phyloP scores from a whole-genome alignment of 441 rosid genomes.

The Cnidoscolus chayamansa region DNA sequence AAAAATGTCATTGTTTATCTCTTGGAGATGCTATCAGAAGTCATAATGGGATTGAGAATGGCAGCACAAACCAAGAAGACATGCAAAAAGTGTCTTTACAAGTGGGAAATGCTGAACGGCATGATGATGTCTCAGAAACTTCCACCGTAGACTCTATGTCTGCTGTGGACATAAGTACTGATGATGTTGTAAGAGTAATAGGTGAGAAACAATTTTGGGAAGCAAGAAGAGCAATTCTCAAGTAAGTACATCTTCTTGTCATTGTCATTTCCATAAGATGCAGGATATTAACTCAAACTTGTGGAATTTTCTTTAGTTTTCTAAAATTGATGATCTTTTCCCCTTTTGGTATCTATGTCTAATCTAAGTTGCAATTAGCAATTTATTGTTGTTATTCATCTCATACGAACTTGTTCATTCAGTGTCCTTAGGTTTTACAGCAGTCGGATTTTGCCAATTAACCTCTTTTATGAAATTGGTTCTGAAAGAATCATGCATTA shows the following conservation, averaged over 20 bases:
- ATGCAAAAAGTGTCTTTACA: slow-evolving; percentile 16
- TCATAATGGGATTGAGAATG: slow-evolving; percentile 32
- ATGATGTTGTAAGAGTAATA: slow-evolving; percentile 66
- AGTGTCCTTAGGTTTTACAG: neutral
- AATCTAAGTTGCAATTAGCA: neutral
- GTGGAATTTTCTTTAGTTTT: neutral
- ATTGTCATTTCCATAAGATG: slow-evolving; percentile 10
- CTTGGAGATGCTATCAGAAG: slow-evolving; percentile 29
- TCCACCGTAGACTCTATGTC: slow-evolving; percentile 54
- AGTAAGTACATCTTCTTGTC: slow-evolving; percentile 48
- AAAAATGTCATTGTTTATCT: slow-evolving; percentile 29
- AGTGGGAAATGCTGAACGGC: slow-evolving; percentile 31
- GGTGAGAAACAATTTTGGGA: slow-evolving; percentile 88
- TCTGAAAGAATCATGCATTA: no score
- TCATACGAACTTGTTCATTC: neutral
- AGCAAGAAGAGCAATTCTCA: slow-evolving; percentile 71
- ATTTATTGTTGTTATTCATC: neutral
- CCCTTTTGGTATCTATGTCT: neutral
- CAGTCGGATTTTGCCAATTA: no score
- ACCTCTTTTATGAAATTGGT: no score
- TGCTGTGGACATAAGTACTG: slow-evolving; percentile 53
- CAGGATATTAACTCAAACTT: slow-evolving; percentile 10
- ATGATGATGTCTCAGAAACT: slow-evolving; percentile 44
- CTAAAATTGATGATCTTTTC: neutral
- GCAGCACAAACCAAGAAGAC: slow-evolving; percentile 22